Evolutionary conservation across 768 basidiomycete species (phyloP), one percentile per base, ranked within the genome.

Genomic region (Mycena pura): DNA sequence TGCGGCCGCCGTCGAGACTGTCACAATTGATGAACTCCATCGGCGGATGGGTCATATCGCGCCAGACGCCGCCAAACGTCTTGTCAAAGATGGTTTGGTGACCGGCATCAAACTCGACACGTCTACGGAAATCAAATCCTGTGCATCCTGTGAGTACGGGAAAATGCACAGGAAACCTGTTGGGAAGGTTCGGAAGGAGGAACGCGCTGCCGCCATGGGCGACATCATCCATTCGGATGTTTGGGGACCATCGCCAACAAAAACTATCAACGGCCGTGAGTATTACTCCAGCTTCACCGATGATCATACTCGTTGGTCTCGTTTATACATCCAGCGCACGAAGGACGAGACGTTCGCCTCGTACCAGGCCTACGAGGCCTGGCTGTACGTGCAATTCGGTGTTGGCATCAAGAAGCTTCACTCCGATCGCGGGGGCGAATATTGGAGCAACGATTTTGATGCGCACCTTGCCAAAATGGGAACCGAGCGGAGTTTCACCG

Each of bases 171-270:
- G 64, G 5, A 70, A 75, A 41, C 61, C 63, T 11, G 68, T 76
- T n/a, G 59, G 52, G 27, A 74, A 74, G 53, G 69, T 60, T 7
- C 67, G 67, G 17, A 43, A 47, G n/a, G 66, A 67, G 19, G 45
- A 65, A 19, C 57, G 63, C 8, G 66, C 74, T 4, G 15, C 47
- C 15, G 51, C 27, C 0, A 69, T 76, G 62, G 74, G 76, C 2
- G 73, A 74, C 0, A 68, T 72, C 22, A 72, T 78, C 11, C 73
- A 76, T 45, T 68, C 69, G 1, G 73, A 80, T 57, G 59, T 80
- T 3, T 78, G 76, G 74, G 75, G 76, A 21, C 75, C 74, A 6
- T 60, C 74, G 17, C 63, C 59, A n/a, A n/a, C n/a, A n/a, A n/a
- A n/a, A n/a, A n/a, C 70, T 3, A 28, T 74, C 3, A 51, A 64